A percentile compares a stretch with the other conserved stretches of the same genome.
These are phyloP conservation scores for Neurospora sp. DNA, from an alignment of 495 filamentous ascomycete genomes.

Conservation along the genomic window DNA sequence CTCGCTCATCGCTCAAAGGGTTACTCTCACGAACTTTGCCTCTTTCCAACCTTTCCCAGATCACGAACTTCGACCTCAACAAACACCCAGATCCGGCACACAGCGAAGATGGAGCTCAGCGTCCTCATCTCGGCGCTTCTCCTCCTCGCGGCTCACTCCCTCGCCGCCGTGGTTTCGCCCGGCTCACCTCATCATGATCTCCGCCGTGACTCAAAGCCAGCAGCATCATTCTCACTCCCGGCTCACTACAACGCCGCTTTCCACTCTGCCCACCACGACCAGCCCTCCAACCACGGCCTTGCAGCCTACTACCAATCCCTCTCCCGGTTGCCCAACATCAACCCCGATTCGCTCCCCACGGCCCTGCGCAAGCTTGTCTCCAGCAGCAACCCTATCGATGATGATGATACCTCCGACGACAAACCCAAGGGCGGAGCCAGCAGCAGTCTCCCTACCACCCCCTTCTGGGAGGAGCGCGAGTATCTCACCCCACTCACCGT, in stretches of 20 bases:
- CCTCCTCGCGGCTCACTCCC: neutral
- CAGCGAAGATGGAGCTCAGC: neutral
- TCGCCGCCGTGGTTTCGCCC: neutral
- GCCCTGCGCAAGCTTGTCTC: neutral
- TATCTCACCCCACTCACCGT: slow-evolving; percentile 56
- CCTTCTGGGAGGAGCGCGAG: slow-evolving; percentile 38
- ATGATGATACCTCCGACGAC: neutral
- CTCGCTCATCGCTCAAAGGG: neutral
- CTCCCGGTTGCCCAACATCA: neutral
- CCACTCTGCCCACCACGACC: neutral
- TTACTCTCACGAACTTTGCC: neutral
- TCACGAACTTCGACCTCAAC: neutral
- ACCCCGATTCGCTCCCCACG: rapidly evolving
- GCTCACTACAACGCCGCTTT: neutral
- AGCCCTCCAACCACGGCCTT: neutral
- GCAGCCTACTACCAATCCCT: neutral
- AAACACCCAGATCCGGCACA: neutral
- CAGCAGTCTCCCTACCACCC: slow-evolving; percentile 1
- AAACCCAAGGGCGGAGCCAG: neutral
- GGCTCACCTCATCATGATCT: neutral
- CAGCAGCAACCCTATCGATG: neutral
- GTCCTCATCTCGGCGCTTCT: neutral
- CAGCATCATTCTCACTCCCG: neutral
- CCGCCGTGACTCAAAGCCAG: neutral
- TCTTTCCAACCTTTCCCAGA: neutral